Evolutionary conservation across 805 yeast species (phyloP).

Genomic region (Suhomyces prunicola): DNA sequence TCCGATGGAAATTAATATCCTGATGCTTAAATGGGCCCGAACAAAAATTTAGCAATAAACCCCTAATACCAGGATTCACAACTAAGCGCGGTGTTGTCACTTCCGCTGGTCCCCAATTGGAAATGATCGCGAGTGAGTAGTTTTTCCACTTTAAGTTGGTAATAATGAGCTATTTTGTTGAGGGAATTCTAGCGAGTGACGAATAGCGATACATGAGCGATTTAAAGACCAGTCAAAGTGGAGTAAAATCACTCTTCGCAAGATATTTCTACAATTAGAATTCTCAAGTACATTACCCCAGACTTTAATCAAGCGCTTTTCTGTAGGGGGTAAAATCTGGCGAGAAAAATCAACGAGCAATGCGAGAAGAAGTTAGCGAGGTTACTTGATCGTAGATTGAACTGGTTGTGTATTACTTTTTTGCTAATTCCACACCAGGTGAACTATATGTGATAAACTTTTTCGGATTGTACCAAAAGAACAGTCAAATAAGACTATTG

Average conservation of each 20-base stretch:
- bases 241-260: neutral
- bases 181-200: neutral
- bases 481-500: neutral
- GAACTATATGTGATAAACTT: neutral
- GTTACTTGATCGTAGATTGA: neutral
- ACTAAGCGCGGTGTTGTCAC: neutral
- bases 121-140: neutral
- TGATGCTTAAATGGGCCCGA: neutral
- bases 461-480: neutral
- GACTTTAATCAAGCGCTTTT: neutral
- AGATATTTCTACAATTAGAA: neutral
- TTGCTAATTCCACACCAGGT: constrained; percentile 1
- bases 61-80: neutral
- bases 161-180: neutral
- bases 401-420: neutral
- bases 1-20: neutral
- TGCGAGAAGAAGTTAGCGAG: neutral
- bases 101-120: neutral
- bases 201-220: neutral
- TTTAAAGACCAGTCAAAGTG: neutral
- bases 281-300: neutral
- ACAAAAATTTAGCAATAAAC: neutral
- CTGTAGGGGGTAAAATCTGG: neutral
- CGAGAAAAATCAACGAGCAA: neutral
- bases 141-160: neutral